Percentiles rank a stretch among this genome's conserved stretches.
Conservation (phyloP, 441 rosid genomes). For the Syzygium malaccense region DNA sequence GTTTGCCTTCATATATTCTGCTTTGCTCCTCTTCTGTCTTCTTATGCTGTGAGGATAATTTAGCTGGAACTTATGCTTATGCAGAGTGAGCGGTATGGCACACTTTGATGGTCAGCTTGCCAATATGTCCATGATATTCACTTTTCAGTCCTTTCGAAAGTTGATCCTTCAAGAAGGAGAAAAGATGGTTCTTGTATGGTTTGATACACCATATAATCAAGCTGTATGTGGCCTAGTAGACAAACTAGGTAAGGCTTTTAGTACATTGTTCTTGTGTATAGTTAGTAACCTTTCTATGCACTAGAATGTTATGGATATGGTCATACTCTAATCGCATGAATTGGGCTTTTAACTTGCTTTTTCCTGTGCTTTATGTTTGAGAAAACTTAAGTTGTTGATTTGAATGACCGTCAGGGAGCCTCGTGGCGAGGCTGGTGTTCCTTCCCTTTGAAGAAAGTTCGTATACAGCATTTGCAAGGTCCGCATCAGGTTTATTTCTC, state of each 20-base stretch:
- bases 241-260: conserved; percentile 42
- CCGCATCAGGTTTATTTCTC: conserved; percentile 86
- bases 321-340: neutral
- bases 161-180: no score
- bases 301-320: neutral
- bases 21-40: no score
- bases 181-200: no score
- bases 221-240: conserved; percentile 94
- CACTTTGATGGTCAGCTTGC: no score
- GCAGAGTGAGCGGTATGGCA: no score
- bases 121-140: no score
- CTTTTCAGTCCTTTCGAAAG: no score
- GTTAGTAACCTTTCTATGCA: neutral
- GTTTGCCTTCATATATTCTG: no score
- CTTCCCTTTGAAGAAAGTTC: conserved; percentile 98
- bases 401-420: conserved; percentile 54
- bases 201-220: conserved; percentile 79
- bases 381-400: conserved; percentile 1
- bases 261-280: neutral
- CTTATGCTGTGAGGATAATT: no score
- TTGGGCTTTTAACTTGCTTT: neutral
- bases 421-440: conserved; percentile 89
- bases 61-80: no score
- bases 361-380: neutral
- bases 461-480: conserved; percentile 90